Evolutionary conservation across 2,329 filamentous ascomycete genomes (phyloP).

Genomic region (Curvularia eragrostidis): DNA sequence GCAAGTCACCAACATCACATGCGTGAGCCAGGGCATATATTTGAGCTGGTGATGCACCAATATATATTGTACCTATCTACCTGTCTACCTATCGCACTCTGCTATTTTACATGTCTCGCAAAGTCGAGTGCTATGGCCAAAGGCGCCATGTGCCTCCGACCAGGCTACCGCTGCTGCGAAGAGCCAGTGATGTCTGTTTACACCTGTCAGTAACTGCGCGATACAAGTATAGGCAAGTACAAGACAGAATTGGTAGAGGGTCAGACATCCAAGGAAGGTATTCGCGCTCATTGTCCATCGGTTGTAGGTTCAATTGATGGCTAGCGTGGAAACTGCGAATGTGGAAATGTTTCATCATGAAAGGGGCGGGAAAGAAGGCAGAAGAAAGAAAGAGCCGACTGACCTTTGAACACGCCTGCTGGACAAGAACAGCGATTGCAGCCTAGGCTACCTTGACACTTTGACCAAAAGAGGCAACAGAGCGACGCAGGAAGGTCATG

Average conservation of each 20-base stretch:
- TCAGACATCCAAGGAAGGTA: constrained; percentile 81
- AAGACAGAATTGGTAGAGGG: constrained; percentile 25
- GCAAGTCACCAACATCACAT: neutral
- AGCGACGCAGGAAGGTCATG: neutral
- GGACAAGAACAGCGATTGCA: neutral
- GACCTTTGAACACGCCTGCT: constrained; percentile 31
- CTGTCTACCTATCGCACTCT: neutral
- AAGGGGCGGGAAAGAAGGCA: constrained; percentile 26
- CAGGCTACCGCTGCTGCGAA: neutral
- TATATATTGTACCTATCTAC: neutral
- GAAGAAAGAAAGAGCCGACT: constrained; percentile 31
- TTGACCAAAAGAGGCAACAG: neutral
- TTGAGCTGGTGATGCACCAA: neutral
- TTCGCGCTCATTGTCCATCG: constrained; percentile 70
- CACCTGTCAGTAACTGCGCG: constrained; percentile 27
- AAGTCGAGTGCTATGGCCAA: neutral
- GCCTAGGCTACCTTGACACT: neutral
- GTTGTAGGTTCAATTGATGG: constrained; percentile 68
- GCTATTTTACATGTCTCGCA: neutral
- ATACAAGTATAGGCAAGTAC: constrained; percentile 10
- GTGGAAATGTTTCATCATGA: constrained; percentile 77
- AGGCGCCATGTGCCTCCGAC: neutral
- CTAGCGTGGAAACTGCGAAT: constrained; percentile 93
- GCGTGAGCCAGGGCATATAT: too few relatives aligned
- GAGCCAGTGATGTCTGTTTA: constrained; percentile 12